Conservation (phyloP, 495 filamentous ascomycete species). For the Ascodesmis nigricans region DNA sequence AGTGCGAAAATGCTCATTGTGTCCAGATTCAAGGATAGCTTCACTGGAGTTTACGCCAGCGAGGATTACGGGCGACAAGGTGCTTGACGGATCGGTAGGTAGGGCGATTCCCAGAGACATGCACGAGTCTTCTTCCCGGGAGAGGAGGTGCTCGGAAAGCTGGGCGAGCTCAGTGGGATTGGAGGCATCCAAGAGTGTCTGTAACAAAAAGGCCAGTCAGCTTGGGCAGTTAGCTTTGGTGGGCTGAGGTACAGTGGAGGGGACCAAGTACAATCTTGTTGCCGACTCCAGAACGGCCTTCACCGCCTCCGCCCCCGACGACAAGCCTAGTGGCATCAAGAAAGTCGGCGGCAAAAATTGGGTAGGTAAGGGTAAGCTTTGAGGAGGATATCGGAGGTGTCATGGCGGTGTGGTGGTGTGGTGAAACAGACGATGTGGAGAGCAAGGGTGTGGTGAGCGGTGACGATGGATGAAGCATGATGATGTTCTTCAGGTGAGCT, state of each 20-base stretch:
- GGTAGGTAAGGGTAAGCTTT: slow-evolving; percentile 56
- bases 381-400: slow-evolving; percentile 35
- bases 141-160: slow-evolving; percentile 43
- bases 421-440: too few species aligned
- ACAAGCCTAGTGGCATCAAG: slow-evolving; percentile 49
- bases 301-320: slow-evolving; percentile 80
- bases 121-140: slow-evolving; percentile 76
- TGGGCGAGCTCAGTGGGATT: slow-evolving; percentile 10
- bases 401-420: too few species aligned
- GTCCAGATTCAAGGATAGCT: slow-evolving; percentile 43
- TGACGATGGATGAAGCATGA: too few species aligned
- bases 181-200: slow-evolving; percentile 19
- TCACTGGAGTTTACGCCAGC: slow-evolving; percentile 74
- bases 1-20: slow-evolving; percentile 69
- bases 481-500: too few species aligned
- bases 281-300: slow-evolving; percentile 60
- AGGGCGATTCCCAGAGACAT: slow-evolving; percentile 48
- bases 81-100: neutral
- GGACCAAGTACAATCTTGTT: slow-evolving; percentile 87
- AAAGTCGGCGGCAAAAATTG: slow-evolving; percentile 74
- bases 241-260: too few species aligned
- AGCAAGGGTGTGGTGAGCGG: too few species aligned
- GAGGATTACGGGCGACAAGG: slow-evolving; percentile 24
- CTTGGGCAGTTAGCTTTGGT: too few species aligned
- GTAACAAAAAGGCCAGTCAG: slow-evolving; percentile 9